Percentiles rank a stretch among this genome's conserved stretches.
These are phyloP conservation scores for Colletotrichum karsti DNA, from an alignment of 2,329 filamentous ascomycete species.

Conservation along the genomic window DNA sequence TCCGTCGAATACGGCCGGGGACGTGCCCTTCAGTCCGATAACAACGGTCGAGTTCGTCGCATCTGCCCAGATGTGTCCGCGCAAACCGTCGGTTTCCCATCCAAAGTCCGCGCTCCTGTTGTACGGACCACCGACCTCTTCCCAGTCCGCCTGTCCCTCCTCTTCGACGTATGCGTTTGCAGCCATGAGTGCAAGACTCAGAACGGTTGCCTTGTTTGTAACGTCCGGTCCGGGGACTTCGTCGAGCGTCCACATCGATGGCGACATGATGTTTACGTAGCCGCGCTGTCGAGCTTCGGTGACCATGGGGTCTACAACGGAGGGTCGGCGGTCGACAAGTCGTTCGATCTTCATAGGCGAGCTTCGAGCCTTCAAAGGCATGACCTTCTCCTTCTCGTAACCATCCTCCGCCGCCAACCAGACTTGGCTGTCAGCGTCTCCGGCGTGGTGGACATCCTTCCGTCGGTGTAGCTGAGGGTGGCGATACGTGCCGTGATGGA, in stretches of 20 bases:
- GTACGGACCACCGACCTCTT: conserved; percentile 80
- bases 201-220: conserved; percentile 83
- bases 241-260: conserved; percentile 85
- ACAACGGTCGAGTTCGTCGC: conserved; percentile 86
- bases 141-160: conserved; percentile 80
- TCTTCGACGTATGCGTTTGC: conserved; percentile 87
- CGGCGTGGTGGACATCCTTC: conserved; percentile 70
- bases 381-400: conserved; percentile 57
- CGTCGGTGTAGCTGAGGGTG: conserved; percentile 82
- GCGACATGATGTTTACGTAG: conserved; percentile 71
- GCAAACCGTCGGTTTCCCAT: conserved; percentile 88
- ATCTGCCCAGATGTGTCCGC: conserved; percentile 93
- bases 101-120: conserved; percentile 92
- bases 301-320: conserved; percentile 81
- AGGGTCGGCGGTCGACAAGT: conserved; percentile 79
- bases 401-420: conserved; percentile 70
- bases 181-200: conserved; percentile 88
- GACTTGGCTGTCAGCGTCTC: conserved; percentile 59
- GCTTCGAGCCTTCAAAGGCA: conserved; percentile 69
- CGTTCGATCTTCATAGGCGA: conserved; percentile 77
- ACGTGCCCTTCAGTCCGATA: conserved; percentile 92
- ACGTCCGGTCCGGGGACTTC: conserved; percentile 82
- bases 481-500: conserved; percentile 86
- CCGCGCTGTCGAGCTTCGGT: conserved; percentile 75
- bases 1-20: conserved; percentile 92